These are phyloP conservation scores for Leptographium wingfieldii DNA, from an alignment of 2,329 filamentous ascomycete species.

Conservation along the genomic window DNA sequence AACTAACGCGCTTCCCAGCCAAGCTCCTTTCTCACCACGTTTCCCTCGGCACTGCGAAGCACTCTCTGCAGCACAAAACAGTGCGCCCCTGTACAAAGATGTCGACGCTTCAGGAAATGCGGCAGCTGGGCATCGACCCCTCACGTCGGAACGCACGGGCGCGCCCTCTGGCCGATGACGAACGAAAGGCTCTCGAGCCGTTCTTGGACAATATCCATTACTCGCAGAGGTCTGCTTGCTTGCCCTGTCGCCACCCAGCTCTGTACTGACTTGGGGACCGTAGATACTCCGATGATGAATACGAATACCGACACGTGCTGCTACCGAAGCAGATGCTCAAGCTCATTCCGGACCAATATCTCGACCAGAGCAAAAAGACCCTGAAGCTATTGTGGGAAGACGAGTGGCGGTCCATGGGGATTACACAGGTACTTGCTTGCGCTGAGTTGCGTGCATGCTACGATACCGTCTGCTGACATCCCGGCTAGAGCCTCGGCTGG, in stretches of 20 bases:
- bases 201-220: constrained; percentile 93
- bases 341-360: constrained; percentile 71
- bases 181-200: constrained; percentile 76
- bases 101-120: constrained; percentile 11
- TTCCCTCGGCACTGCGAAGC: background rate
- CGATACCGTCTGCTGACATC: background rate
- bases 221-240: constrained; percentile 32
- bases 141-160: constrained; percentile 79
- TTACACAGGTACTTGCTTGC: constrained; percentile 65
- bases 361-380: constrained; percentile 61
- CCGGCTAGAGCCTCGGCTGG: constrained; percentile 79
- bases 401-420: constrained; percentile 93
- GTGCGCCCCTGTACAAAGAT: background rate
- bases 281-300: constrained; percentile 87
- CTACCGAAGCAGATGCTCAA: constrained; percentile 98
- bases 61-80: background rate
- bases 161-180: constrained; percentile 64
- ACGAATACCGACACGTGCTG: constrained; percentile 95
- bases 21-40: background rate
- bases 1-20: background rate
- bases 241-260: background rate
- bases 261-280: background rate
- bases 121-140: constrained; percentile 57
- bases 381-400: constrained; percentile 96
- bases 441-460: background rate